phyloP scores from a whole-genome alignment of 2,329 filamentous ascomycete species.

The Aspergillus hortae region DNA sequence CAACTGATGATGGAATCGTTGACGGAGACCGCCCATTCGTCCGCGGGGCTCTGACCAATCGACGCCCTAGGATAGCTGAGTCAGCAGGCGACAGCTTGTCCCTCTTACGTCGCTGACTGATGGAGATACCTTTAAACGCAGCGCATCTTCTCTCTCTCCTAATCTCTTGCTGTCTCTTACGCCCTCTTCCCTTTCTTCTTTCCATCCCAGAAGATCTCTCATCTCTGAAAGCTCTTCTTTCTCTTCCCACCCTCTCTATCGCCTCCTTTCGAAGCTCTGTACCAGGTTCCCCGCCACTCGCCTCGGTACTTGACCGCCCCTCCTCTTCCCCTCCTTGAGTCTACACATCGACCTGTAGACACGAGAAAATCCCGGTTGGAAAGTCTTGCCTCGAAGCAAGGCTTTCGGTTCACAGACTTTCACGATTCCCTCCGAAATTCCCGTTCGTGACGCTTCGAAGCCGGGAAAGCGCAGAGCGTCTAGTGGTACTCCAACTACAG shows the following conservation, averaged over 20 bases:
- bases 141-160: slow-evolving; percentile 5
- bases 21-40: not conserved
- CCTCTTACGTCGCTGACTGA: slow-evolving; percentile 19
- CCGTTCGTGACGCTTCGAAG: slow-evolving; percentile 45
- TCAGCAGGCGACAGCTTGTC: slow-evolving; percentile 13
- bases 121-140: slow-evolving; percentile 1
- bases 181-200: slow-evolving; percentile 5
- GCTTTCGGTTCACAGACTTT: slow-evolving; percentile 34
- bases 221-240: not conserved
- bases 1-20: not conserved
- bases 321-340: slow-evolving; percentile 19
- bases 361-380: slow-evolving; percentile 24
- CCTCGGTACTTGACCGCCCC: slow-evolving; percentile 16
- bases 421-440: slow-evolving; percentile 43
- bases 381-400: slow-evolving; percentile 42
- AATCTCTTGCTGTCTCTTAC: slow-evolving; percentile 8
- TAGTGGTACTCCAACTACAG: slow-evolving; percentile 41
- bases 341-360: slow-evolving; percentile 26
- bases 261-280: not conserved
- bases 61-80: slow-evolving; percentile 3
- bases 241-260: not conserved
- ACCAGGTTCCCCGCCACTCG: slow-evolving; percentile 6
- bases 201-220: not conserved
- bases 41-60: slow-evolving; percentile 18
- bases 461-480: slow-evolving; percentile 53